Percentiles rank a stretch among this genome's conserved stretches.
Conservation (phyloP, 768 basidiomycete species). For the Phanerochaete sordida region DNA sequence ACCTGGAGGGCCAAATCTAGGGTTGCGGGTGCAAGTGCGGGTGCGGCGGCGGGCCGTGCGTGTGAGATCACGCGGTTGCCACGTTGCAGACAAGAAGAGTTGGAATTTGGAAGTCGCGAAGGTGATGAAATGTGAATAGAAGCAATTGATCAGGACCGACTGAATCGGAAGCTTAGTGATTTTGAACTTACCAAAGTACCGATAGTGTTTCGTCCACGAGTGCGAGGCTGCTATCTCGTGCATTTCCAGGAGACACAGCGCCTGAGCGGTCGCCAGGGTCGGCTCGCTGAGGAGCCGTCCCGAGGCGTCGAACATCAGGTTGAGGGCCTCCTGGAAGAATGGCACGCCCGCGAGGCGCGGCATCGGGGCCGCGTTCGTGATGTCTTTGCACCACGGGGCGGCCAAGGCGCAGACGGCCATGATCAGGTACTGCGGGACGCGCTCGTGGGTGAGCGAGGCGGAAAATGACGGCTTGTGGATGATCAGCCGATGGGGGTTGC, state of each 20-base stretch:
- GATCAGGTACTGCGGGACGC: conserved; percentile 67
- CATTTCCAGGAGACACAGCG: conserved; percentile 67
- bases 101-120: background rate
- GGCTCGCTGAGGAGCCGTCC: conserved; percentile 60
- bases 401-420: conserved; percentile 76
- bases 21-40: background rate
- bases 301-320: conserved; percentile 68
- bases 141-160: conserved; percentile 3
- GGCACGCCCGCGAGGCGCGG: conserved; percentile 29
- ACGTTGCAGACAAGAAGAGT: background rate
- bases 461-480: conserved; percentile 80
- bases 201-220: conserved; percentile 27
- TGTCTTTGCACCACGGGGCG: conserved; percentile 69
- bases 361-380: conserved; percentile 53
- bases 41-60: too few species aligned
- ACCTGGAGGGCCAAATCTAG: conserved; percentile 64
- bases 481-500: conserved; percentile 71
- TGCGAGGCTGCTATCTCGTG: conserved; percentile 40
- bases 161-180: conserved; percentile 8
- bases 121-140: background rate
- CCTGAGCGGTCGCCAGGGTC: conserved; percentile 71
- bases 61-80: conserved; percentile 2
- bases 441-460: conserved; percentile 58
- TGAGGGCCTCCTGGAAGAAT: conserved; percentile 57
- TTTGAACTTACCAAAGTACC: conserved; percentile 44